phyloP scores from a whole-genome alignment of 2,329 filamentous ascomycete species.

The Penicillium brasilianum region DNA sequence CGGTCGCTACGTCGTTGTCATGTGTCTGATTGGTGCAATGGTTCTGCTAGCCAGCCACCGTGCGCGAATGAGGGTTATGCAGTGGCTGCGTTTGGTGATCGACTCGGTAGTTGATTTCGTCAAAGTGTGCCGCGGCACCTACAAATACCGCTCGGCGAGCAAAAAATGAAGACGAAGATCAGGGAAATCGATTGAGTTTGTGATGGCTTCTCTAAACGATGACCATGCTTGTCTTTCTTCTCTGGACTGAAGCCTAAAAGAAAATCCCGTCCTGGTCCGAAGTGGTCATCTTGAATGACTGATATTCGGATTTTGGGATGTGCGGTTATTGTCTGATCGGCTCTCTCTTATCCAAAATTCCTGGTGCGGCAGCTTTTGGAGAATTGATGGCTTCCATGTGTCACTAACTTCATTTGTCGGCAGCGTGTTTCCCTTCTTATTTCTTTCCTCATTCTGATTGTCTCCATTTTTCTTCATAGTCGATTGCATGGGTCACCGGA shows the following conservation, averaged over 20 bases:
- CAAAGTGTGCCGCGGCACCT: slow-evolving; percentile 13
- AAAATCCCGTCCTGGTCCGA: neutral
- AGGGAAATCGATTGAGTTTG: neutral
- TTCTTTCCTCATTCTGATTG: neutral
- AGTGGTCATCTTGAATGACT: neutral
- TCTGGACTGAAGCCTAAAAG: neutral
- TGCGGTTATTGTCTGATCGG: neutral
- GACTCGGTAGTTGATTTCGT: slow-evolving; percentile 16
- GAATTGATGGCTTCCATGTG: slow-evolving; percentile 21
- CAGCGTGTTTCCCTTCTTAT: slow-evolving; percentile 16
- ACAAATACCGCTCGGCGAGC: slow-evolving; percentile 16
- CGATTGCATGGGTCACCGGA: slow-evolving; percentile 27
- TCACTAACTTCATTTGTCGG: slow-evolving; percentile 24
- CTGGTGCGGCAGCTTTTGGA: neutral
- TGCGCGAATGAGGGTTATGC: slow-evolving; percentile 25
- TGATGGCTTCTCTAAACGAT: neutral
- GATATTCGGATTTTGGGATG: neutral
- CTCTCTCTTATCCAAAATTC: slow-evolving; percentile 5
- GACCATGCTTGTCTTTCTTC: neutral
- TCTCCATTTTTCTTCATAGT: slow-evolving; percentile 12
- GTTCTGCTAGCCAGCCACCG: slow-evolving; percentile 29
- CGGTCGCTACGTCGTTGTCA: slow-evolving; percentile 27
- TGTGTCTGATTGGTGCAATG: slow-evolving; percentile 27
- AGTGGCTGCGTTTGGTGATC: slow-evolving; percentile 14
- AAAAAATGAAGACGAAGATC: neutral